These are phyloP conservation scores for Coleophoma cylindrospora DNA, from an alignment of 2,329 filamentous ascomycete species.

Conservation along the genomic window DNA sequence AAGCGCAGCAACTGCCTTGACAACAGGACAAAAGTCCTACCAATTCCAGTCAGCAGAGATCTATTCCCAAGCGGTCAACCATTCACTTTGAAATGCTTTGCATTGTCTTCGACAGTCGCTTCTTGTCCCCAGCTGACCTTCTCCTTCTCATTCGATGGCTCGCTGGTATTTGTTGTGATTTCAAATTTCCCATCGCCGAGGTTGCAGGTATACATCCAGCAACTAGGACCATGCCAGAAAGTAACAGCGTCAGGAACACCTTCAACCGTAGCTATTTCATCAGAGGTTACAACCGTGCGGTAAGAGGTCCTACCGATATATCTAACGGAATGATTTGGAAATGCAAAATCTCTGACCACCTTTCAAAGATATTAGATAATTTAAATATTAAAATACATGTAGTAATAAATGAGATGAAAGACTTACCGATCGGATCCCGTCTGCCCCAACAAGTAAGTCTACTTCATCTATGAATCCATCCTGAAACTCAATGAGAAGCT, in stretches of 20 bases:
- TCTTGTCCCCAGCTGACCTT: conserved; percentile 1
- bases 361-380: background rate
- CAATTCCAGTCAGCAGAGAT: background rate
- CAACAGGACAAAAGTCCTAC: background rate
- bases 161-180: background rate
- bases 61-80: background rate
- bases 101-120: background rate
- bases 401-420: background rate
- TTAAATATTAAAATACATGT: background rate
- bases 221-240: background rate
- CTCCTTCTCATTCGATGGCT: background rate
- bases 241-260: background rate
- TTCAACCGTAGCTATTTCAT: background rate
- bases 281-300: background rate
- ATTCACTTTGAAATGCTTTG: conserved; percentile 1
- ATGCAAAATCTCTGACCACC: conserved; percentile 2
- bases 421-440: conserved; percentile 1
- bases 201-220: background rate
- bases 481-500: background rate
- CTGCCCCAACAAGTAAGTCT: background rate
- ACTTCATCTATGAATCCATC: background rate
- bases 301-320: background rate
- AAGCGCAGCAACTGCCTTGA: background rate
- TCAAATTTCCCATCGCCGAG: background rate
- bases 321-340: background rate